Percentiles rank a stretch among this genome's conserved stretches.
Conservation (phyloP, 805 yeast genomes). For the Metschnikowia proteae region DNA sequence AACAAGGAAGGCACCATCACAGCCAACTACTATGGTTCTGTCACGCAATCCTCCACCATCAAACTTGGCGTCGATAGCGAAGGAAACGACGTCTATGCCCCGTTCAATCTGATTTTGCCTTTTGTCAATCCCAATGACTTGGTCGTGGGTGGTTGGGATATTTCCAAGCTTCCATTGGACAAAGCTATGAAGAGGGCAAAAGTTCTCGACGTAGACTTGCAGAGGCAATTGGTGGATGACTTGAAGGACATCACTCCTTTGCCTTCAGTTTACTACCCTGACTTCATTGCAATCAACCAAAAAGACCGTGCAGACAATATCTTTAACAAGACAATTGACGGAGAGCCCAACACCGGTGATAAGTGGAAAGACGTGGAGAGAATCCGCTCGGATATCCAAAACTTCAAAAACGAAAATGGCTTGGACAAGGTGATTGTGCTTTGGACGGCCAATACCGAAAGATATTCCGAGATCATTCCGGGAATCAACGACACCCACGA, state of each 20-base stretch:
- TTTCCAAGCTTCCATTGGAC: conserved; percentile 63
- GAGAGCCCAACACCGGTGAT: conserved; percentile 49
- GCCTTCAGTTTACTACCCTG: conserved; percentile 90
- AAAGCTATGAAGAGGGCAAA: conserved; percentile 81
- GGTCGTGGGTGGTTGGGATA: conserved; percentile 94
- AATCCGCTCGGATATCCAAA: conserved; percentile 77
- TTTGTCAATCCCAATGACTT: conserved; percentile 87
- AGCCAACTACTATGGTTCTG: conserved; percentile 89
- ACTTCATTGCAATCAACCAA: conserved; percentile 94
- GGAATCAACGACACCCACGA: conserved; percentile 90
- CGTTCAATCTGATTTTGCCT: conserved; percentile 86
- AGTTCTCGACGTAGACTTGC: conserved; percentile 83
- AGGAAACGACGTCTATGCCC: conserved; percentile 88
- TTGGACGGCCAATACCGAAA: conserved; percentile 98
- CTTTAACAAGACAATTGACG: conserved; percentile 52
- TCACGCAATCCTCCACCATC: conserved; percentile 87
- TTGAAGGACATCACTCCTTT: conserved; percentile 64
- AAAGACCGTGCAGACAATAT: conserved; percentile 87
- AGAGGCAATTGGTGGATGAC: conserved; percentile 63
- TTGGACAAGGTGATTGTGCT: conserved; percentile 86
- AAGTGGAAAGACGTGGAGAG: conserved; percentile 90
- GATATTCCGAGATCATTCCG: conserved; percentile 70
- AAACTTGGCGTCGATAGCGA: conserved; percentile 78
- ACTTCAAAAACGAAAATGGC: conserved; percentile 65
- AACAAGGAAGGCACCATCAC: conserved; percentile 72